Percentiles rank a stretch among this genome's conserved stretches.
phyloP scores from a whole-genome alignment of 331 rosid species.

The Malus hybrid region DNA sequence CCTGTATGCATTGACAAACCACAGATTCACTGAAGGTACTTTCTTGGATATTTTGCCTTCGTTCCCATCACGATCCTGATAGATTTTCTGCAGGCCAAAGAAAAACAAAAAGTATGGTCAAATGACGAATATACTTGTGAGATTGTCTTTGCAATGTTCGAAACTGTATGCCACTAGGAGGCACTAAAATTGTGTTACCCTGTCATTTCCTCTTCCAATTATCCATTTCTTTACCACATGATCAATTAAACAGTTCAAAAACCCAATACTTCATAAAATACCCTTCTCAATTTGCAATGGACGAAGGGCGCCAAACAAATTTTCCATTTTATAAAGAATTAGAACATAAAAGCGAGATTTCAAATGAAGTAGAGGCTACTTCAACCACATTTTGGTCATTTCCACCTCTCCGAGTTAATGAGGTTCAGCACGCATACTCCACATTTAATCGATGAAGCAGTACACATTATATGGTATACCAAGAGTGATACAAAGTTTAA shows the following conservation, averaged over 20 bases:
- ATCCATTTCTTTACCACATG: neutral
- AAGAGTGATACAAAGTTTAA: neutral
- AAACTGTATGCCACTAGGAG: neutral
- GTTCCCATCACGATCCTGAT: neutral
- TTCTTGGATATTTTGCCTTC: neutral
- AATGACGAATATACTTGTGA: neutral
- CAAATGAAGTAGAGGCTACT: neutral
- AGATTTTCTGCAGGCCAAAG: constrained; percentile 10
- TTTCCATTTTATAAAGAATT: no score
- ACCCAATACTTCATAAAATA: neutral
- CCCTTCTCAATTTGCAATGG: neutral
- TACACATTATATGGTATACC: neutral
- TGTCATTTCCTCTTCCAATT: neutral
- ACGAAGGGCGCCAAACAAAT: neutral
- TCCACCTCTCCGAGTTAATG: neutral
- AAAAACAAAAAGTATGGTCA: neutral
- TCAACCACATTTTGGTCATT: neutral
- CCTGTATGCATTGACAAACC: neutral
- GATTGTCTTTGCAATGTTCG: neutral
- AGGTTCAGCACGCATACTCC: neutral
- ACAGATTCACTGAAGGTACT: neutral
- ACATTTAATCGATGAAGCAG: neutral
- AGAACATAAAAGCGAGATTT: neutral
- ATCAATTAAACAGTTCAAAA: neutral
- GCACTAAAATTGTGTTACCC: neutral